Percentiles rank a stretch among this genome's conserved stretches.
Conservation (phyloP, 108 stramenopile genomes). For the Cylindrotheca fusiformis region DNA sequence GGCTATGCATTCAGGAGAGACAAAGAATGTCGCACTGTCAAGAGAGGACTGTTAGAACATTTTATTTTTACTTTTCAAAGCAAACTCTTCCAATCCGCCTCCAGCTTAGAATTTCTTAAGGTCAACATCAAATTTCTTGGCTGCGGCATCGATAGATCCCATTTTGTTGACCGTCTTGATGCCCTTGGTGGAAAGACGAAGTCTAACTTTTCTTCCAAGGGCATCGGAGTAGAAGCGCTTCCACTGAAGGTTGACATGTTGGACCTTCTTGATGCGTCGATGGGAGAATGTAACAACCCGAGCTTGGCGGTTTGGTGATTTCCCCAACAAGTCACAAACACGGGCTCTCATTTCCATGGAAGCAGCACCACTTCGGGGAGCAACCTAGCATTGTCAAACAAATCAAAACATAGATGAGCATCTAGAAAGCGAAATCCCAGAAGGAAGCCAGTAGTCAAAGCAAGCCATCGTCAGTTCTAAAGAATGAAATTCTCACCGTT, state of each 20-base stretch:
- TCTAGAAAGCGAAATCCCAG: neutral
- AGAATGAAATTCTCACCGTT: constrained; percentile 11
- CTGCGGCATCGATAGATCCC: constrained; percentile 89
- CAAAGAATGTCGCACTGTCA: no score
- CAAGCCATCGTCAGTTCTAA: neutral
- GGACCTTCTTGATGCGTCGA: constrained; percentile 91
- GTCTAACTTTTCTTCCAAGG: constrained; percentile 71
- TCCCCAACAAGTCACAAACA: constrained; percentile 88
- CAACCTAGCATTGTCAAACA: neutral
- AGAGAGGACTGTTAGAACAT: no score
- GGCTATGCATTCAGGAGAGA: no score
- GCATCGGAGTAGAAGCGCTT: constrained; percentile 86
- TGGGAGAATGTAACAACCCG: constrained; percentile 94
- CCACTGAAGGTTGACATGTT: constrained; percentile 90
- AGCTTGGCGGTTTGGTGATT: constrained; percentile 91
- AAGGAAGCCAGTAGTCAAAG: neutral
- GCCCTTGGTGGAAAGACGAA: constrained; percentile 93
- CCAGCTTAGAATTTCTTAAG: constrained; percentile 84
- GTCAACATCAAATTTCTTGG: constrained; percentile 91
- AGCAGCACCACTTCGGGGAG: constrained; percentile 20
- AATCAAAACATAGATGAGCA: neutral
- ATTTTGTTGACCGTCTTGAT: constrained; percentile 95
- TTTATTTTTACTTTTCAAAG: no score
- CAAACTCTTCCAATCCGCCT: no score
- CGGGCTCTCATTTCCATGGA: constrained; percentile 83